These are phyloP conservation scores for Aspergillus diversus DNA, from an alignment of 495 filamentous ascomycete species.

Conservation along the genomic window DNA sequence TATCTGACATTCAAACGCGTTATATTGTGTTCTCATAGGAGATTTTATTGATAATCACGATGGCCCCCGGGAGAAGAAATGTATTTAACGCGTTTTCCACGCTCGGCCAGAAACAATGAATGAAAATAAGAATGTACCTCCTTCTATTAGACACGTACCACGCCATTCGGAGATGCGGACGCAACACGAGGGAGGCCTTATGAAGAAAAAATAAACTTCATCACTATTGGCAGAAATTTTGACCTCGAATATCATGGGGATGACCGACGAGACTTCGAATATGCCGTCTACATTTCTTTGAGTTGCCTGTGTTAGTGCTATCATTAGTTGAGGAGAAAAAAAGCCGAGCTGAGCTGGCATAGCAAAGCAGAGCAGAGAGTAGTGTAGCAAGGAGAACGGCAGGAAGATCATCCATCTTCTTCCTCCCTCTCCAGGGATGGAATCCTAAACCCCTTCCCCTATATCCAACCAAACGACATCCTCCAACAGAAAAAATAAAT, in stretches of 20 bases:
- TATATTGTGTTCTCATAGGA: no score
- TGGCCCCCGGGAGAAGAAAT: neutral
- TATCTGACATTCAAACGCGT: neutral
- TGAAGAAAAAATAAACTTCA: slow-evolving; percentile 34
- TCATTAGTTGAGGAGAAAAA: no score
- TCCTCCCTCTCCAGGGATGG: neutral
- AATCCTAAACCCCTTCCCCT: neutral
- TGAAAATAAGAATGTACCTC: slow-evolving; percentile 45
- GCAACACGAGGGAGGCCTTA: slow-evolving; percentile 52
- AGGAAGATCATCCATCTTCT: neutral
- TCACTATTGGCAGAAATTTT: slow-evolving; percentile 49
- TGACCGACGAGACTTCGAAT: slow-evolving; percentile 56
- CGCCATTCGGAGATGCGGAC: slow-evolving; percentile 45
- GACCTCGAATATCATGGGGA: slow-evolving; percentile 54
- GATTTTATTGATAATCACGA: neutral
- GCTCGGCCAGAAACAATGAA: neutral
- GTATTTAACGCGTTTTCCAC: no score
- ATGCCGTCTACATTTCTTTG: slow-evolving; percentile 29
- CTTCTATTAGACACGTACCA: slow-evolving; percentile 54
- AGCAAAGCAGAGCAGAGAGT: no score
- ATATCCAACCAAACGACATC: neutral
- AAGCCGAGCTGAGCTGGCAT: no score
- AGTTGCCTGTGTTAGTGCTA: no score
- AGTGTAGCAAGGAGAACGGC: no score
- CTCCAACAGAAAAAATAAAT: neutral